Evolutionary conservation across 2,329 filamentous ascomycete species (phyloP).

Genomic region (Xylariales sp.): DNA sequence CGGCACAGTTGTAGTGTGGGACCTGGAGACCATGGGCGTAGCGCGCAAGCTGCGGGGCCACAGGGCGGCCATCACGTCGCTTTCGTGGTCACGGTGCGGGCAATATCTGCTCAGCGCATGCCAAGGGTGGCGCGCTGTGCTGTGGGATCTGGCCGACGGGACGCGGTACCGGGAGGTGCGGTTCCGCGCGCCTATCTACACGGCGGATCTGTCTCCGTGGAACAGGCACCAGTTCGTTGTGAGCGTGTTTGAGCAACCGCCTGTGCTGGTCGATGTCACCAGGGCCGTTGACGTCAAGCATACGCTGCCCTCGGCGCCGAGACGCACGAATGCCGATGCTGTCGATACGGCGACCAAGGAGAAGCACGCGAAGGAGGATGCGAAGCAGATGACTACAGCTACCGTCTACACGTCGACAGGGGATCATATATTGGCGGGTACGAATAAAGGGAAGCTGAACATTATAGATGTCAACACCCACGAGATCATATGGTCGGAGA

Average conservation of each 20-base stretch:
- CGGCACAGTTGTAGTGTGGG: constrained; percentile 92
- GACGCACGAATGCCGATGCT: constrained; percentile 63
- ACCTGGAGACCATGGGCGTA: constrained; percentile 95
- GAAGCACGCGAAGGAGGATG: constrained; percentile 86
- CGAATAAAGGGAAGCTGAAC: constrained; percentile 93
- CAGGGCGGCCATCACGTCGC: constrained; percentile 85
- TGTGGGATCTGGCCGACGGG: constrained; percentile 80
- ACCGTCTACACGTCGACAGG: constrained; percentile 83
- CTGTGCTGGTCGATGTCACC: constrained; percentile 78
- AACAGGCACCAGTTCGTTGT: constrained; percentile 85
- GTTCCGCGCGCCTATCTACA: constrained; percentile 91
- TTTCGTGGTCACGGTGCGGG: constrained; percentile 93
- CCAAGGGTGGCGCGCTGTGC: constrained; percentile 92
- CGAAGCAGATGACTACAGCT: constrained; percentile 90
- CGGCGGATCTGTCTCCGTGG: constrained; percentile 88
- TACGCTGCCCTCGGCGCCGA: constrained; percentile 75
- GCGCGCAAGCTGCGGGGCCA: constrained; percentile 92
- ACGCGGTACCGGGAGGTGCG: constrained; percentile 77
- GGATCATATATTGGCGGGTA: constrained; percentile 85
- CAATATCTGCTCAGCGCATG: constrained; percentile 88
- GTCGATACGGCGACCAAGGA: constrained; percentile 69
- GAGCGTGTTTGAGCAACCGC: constrained; percentile 89
- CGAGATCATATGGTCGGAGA: constrained; percentile 83
- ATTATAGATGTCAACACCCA: constrained; percentile 81
- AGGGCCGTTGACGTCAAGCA: constrained; percentile 67